Conservation (phyloP, 768 basidiomycete species). For the Obba rivulosa region DNA sequence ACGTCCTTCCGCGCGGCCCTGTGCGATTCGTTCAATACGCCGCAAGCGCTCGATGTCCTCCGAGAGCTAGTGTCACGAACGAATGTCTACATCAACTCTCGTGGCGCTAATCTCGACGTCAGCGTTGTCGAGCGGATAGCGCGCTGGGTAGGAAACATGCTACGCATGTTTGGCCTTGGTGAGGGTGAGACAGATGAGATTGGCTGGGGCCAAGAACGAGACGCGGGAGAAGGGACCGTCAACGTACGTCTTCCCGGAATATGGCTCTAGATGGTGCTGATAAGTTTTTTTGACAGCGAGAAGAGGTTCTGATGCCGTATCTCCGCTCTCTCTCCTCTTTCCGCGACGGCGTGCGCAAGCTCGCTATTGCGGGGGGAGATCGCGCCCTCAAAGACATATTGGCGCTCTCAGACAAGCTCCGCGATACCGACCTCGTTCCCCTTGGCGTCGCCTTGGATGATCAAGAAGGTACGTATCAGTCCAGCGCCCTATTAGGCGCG, state of each 20-base stretch:
- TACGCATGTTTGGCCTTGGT: constrained; percentile 75
- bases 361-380: constrained; percentile 71
- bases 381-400: constrained; percentile 75
- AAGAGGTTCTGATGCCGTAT: constrained; percentile 86
- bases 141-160: constrained; percentile 67
- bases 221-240: constrained; percentile 34
- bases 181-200: constrained; percentile 62
- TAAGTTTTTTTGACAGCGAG: constrained; percentile 48
- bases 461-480: constrained; percentile 64
- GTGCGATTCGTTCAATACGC: constrained; percentile 97
- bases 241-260: constrained; percentile 39
- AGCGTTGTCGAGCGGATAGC: constrained; percentile 58
- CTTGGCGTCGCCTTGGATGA: constrained; percentile 95
- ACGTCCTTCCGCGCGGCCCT: constrained; percentile 77
- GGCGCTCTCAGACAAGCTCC: constrained; percentile 80
- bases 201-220: constrained; percentile 79
- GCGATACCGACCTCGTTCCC: constrained; percentile 87
- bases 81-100: constrained; percentile 81
- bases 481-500: neutral
- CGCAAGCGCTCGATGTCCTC: constrained; percentile 68
- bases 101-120: constrained; percentile 54
- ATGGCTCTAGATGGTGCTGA: constrained; percentile 1
- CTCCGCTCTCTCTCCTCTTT: constrained; percentile 80
- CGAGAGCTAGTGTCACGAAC: constrained; percentile 78
- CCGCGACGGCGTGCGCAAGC: constrained; percentile 79